Percentiles rank a stretch among this genome's conserved stretches.
Evolutionary conservation across 305 asterid species (phyloP).

Genomic region (Salvia sclarea): DNA sequence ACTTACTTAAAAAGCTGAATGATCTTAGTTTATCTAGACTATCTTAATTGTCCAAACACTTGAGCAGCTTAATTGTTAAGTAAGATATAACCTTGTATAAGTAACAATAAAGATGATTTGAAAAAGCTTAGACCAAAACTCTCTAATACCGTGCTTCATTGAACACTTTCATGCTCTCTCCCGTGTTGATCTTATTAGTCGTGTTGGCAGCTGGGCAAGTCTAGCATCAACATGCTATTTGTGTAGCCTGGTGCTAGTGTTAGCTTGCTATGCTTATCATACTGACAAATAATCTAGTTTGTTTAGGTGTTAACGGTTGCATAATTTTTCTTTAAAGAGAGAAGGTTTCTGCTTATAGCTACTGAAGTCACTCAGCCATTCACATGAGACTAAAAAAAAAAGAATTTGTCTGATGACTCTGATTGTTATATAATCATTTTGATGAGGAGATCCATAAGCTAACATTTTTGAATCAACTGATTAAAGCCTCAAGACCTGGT

Average conservation of each 20-base stretch:
- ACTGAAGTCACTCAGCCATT: not conserved
- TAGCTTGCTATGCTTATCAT: constrained; percentile 19
- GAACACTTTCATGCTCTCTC: not conserved
- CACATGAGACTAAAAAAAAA: not conserved
- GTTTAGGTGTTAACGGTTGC: not conserved
- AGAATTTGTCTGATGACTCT: not conserved
- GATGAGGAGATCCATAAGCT: not conserved
- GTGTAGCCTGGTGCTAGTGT: not conserved
- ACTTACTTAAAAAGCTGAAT: not conserved
- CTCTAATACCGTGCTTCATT: not conserved
- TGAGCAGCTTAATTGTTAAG: not conserved
- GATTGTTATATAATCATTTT: not conserved
- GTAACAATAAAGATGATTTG: not conserved
- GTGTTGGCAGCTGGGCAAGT: constrained; percentile 15
- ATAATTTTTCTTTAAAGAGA: not conserved
- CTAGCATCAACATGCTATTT: constrained; percentile 6
- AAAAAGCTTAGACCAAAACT: not conserved
- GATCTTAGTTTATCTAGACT: not conserved
- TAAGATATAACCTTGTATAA: not conserved
- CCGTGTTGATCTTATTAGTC: constrained; percentile 7
- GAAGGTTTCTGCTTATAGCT: constrained; percentile 1
- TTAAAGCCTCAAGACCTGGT: constrained; percentile 22
- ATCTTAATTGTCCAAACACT: constrained; percentile 2
- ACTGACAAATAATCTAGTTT: not conserved
- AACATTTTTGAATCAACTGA: constrained; percentile 17